phyloP scores from a whole-genome alignment of 2,329 filamentous ascomycete species.

The Leptographium wingfieldii region DNA sequence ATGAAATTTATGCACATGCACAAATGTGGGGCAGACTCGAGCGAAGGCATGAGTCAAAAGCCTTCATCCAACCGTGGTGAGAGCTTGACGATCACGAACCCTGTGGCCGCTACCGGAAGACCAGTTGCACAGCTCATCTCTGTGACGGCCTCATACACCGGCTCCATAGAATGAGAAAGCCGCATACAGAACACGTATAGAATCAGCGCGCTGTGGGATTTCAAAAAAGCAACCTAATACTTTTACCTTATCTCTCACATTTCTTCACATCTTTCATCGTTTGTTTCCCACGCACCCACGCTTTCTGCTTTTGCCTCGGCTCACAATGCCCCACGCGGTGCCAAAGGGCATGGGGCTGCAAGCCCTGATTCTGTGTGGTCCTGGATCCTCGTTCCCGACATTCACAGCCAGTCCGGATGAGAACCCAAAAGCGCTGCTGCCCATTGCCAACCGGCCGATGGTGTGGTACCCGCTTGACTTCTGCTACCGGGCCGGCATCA shows the following conservation, averaged over 20 bases:
- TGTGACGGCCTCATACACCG: neutral
- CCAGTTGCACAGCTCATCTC: neutral
- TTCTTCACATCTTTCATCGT: too few species aligned
- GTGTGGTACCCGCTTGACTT: constrained; percentile 83
- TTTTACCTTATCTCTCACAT: neutral
- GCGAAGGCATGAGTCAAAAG: neutral
- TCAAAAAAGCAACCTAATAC: neutral
- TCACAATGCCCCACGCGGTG: constrained; percentile 60
- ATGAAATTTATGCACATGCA: neutral
- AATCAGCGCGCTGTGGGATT: neutral
- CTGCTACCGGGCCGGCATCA: constrained; percentile 70
- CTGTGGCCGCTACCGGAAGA: neutral
- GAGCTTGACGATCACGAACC: neutral
- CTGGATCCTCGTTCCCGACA: constrained; percentile 68
- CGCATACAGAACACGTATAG: neutral
- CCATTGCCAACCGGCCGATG: constrained; percentile 77
- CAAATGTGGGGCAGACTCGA: neutral
- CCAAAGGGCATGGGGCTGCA: constrained; percentile 62
- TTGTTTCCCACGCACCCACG: neutral
- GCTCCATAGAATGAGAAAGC: neutral
- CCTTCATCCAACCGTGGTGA: neutral
- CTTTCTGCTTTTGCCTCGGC: neutral
- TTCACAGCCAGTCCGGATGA: constrained; percentile 72
- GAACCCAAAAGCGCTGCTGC: constrained; percentile 69
- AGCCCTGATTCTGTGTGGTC: constrained; percentile 71